Evolutionary conservation across 2,329 filamentous ascomycete genomes (phyloP).

Genomic region (Chrysosphaeria jannelii): DNA sequence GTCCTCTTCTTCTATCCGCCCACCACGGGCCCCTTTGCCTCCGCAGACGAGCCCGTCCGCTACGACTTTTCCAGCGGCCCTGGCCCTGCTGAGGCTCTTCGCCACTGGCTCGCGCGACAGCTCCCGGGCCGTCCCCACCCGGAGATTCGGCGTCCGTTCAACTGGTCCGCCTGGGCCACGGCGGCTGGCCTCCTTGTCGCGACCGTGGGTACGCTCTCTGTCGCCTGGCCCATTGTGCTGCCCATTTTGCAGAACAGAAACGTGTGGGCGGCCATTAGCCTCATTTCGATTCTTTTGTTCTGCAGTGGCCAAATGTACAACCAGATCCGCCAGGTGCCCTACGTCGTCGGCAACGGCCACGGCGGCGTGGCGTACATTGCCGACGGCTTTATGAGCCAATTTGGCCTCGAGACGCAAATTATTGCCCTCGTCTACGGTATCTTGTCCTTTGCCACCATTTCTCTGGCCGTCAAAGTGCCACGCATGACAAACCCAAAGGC

Average conservation of each 20-base stretch:
- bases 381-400: conserved; percentile 74
- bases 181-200: conserved; percentile 40
- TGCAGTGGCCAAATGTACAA: conserved; percentile 99
- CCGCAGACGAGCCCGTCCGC: conserved; percentile 37
- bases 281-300: conserved; percentile 75
- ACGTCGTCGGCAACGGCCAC: conserved; percentile 56
- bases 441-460: conserved; percentile 69
- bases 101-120: conserved; percentile 49
- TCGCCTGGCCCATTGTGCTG: conserved; percentile 48
- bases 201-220: conserved; percentile 31
- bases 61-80: conserved; percentile 58
- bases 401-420: conserved; percentile 84
- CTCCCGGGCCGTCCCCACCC: conserved; percentile 55
- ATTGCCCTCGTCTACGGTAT: conserved; percentile 63
- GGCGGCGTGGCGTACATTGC: conserved; percentile 82
- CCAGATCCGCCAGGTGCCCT: conserved; percentile 85
- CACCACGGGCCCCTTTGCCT: conserved; percentile 53
- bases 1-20: conserved; percentile 70
- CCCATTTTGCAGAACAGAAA: conserved; percentile 74
- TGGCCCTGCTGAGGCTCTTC: conserved; percentile 46
- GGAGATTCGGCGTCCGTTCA: conserved; percentile 52
- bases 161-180: conserved; percentile 49
- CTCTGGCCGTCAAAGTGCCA: conserved; percentile 78
- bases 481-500: conserved; percentile 45
- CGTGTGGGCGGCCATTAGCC: conserved; percentile 68